phyloP scores from a whole-genome alignment of 768 basidiomycete genomes.

The Leccinum barrowsii region DNA sequence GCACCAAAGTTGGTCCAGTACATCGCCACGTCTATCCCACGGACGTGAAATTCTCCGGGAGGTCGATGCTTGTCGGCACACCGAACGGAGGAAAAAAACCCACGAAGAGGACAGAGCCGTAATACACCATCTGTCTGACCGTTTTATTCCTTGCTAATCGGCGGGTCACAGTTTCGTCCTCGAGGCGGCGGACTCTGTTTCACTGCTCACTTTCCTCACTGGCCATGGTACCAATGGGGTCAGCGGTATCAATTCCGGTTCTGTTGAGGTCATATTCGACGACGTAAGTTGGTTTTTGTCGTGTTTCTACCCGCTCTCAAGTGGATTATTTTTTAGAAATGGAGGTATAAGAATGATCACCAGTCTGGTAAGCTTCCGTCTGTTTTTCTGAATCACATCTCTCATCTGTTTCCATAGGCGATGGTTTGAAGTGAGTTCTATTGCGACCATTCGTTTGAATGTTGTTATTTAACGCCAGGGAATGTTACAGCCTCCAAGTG shows the following conservation, averaged over 20 bases:
- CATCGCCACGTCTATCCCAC: too few relatives aligned
- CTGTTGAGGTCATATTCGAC: background rate
- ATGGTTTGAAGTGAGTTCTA: background rate
- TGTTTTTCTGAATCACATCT: background rate
- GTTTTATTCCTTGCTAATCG: background rate
- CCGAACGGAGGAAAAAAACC: too few relatives aligned
- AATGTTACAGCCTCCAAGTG: background rate
- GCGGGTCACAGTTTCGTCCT: background rate
- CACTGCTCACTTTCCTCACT: background rate
- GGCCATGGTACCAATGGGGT: background rate
- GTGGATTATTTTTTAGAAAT: background rate
- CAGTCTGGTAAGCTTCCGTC: background rate
- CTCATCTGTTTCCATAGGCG: background rate
- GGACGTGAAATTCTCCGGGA: too few relatives aligned
- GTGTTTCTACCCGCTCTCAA: background rate
- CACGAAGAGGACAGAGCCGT: background rate
- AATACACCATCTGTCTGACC: background rate
- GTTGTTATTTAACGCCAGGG: background rate
- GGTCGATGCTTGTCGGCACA: too few relatives aligned
- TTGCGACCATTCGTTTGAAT: background rate
- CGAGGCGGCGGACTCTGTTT: background rate
- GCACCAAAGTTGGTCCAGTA: too few relatives aligned
- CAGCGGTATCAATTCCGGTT: background rate
- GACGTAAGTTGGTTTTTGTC: background rate
- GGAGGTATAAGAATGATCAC: too few relatives aligned